Evolutionary conservation across 2,329 filamentous ascomycete species (phyloP).

Genomic region (Diplodia seriata): DNA sequence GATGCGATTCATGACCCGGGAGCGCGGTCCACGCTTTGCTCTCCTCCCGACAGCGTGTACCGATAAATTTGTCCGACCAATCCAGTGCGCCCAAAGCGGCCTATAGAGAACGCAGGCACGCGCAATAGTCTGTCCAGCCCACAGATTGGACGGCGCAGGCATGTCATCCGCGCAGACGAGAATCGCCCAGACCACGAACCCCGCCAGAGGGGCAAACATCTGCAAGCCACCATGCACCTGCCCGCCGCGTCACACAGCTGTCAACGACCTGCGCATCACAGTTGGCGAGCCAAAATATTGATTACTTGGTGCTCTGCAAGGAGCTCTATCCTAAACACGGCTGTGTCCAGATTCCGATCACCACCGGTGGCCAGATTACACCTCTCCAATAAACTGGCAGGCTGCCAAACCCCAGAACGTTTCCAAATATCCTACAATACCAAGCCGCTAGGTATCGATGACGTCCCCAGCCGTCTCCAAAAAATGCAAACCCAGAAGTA

Average conservation of each 20-base stretch:
- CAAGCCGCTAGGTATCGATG: conserved; percentile 9
- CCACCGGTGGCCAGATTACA: conserved; percentile 11
- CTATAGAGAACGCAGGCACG: conserved; percentile 23
- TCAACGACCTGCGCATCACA: background rate
- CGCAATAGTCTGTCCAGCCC: background rate
- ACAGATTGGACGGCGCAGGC: background rate
- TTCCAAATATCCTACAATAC: conserved; percentile 8
- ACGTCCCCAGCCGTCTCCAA: conserved; percentile 1
- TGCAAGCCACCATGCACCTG: conserved; percentile 23
- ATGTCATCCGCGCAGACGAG: conserved; percentile 3
- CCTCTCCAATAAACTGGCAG: background rate
- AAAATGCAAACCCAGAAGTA: conserved; percentile 2
- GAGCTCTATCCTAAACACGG: conserved; percentile 14
- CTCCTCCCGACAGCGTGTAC: background rate
- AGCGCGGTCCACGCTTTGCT: background rate
- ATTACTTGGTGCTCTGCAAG: conserved; percentile 15
- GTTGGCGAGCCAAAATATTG: conserved; percentile 10
- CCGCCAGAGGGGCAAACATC: background rate
- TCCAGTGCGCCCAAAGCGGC: conserved; percentile 2
- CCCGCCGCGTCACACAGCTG: background rate
- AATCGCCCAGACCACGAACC: background rate
- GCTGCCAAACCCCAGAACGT: background rate
- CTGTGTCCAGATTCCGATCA: conserved; percentile 16
- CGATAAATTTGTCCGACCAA: conserved; percentile 19
- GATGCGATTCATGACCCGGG: conserved; percentile 13